Conservation (phyloP, 306 rosid genomes). For the Vigna angularis region DNA sequence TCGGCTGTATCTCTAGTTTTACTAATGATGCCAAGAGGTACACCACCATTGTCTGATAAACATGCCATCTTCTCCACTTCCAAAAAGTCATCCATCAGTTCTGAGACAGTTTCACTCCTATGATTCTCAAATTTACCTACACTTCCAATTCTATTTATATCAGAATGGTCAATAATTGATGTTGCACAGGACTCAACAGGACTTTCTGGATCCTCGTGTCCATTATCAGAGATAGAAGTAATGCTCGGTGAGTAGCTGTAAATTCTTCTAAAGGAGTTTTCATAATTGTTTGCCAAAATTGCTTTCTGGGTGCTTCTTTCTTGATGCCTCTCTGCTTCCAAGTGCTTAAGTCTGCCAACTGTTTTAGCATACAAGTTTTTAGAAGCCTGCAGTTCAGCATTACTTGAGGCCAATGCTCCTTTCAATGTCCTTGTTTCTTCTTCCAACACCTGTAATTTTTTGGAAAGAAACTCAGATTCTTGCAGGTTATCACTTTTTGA, state of each 20-base stretch:
- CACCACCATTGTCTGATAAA: slow-evolving; percentile 62
- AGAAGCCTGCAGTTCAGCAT: slow-evolving; percentile 76
- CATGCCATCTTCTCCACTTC: slow-evolving; percentile 95
- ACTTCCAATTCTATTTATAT: slow-evolving; percentile 54
- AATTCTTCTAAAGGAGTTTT: slow-evolving; percentile 59
- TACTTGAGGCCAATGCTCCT: slow-evolving; percentile 89
- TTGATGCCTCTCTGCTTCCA: slow-evolving; percentile 76
- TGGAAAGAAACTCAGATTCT: slow-evolving; percentile 74
- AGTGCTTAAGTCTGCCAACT: slow-evolving; percentile 64
- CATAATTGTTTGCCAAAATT: slow-evolving; percentile 52
- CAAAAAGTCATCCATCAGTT: slow-evolving; percentile 90
- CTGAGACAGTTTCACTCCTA: slow-evolving; percentile 63
- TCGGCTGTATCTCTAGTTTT: slow-evolving; percentile 11
- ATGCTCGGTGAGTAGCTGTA: slow-evolving; percentile 72
- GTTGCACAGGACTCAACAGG: slow-evolving; percentile 66
- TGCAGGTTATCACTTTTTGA: slow-evolving; percentile 61
- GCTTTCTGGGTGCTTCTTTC: slow-evolving; percentile 70
- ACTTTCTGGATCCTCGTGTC: slow-evolving; percentile 74
- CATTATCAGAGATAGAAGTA: slow-evolving; percentile 76
- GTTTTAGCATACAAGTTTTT: slow-evolving; percentile 79
- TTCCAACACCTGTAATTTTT: slow-evolving; percentile 65
- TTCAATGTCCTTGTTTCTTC: slow-evolving; percentile 87
- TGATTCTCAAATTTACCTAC: slow-evolving; percentile 57
- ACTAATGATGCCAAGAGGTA: slow-evolving; percentile 32
- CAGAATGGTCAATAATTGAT: slow-evolving; percentile 60